Percentiles rank a stretch among this genome's conserved stretches.
Conservation (phyloP, 331 rosid genomes). For the Dryas integrifolia region DNA sequence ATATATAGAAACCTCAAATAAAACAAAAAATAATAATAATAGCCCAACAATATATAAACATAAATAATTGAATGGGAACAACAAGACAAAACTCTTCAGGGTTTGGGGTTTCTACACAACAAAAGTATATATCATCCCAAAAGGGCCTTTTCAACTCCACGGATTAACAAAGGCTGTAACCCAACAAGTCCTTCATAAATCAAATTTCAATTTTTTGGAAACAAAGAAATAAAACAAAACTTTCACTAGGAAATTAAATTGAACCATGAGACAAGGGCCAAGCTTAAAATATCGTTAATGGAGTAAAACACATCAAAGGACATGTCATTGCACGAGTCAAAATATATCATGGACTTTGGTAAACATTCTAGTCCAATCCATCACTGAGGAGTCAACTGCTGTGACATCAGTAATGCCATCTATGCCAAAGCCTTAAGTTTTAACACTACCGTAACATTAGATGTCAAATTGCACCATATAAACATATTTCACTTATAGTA, state of each 20-base stretch:
- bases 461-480: neutral
- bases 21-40: neutral
- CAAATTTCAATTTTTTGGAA: neutral
- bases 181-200: neutral
- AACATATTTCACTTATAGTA: neutral
- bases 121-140: too few species aligned
- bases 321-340: neutral
- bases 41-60: neutral
- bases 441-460: neutral
- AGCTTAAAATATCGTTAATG: neutral
- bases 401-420: constrained; percentile 8
- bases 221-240: neutral
- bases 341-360: neutral
- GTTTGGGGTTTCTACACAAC: too few species aligned
- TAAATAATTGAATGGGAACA: neutral
- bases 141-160: neutral
- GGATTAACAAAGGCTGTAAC: too few species aligned
- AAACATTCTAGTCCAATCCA: neutral
- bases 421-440: neutral
- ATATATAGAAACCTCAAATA: neutral
- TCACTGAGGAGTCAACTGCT: neutral
- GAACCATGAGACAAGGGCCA: neutral
- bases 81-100: neutral
- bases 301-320: neutral
- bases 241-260: neutral